Evolutionary conservation across 2,329 filamentous ascomycete genomes (phyloP).

Genomic region (Scytalidium sp.): DNA sequence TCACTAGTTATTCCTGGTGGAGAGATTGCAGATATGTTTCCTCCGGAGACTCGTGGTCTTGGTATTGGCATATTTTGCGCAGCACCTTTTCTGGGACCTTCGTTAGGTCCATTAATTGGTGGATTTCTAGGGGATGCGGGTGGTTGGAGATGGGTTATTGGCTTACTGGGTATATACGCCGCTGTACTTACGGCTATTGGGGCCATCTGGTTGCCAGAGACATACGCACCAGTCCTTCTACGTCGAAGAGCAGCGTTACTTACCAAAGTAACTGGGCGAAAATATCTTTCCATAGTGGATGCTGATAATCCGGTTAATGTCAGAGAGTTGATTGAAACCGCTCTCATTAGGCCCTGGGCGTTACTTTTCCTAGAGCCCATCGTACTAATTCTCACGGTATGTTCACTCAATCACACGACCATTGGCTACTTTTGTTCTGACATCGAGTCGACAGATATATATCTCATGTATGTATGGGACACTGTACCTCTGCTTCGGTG

Average conservation of each 20-base stretch:
- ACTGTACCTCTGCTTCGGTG: conserved; percentile 62
- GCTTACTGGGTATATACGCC: conserved; percentile 25
- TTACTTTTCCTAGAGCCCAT: conserved; percentile 59
- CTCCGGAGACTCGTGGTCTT: conserved; percentile 53
- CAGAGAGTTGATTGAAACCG: conserved; percentile 43
- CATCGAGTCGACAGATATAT: conserved; percentile 43
- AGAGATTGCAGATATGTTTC: conserved; percentile 45
- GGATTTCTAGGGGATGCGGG: conserved; percentile 55
- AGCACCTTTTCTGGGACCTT: conserved; percentile 41
- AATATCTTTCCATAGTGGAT: conserved; percentile 15
- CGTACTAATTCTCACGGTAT: conserved; percentile 50
- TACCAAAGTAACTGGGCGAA: conserved; percentile 42
- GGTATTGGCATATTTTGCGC: conserved; percentile 57
- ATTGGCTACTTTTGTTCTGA: background rate
- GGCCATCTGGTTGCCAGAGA: conserved; percentile 44
- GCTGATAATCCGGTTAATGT: conserved; percentile 47
- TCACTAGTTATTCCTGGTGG: conserved; percentile 24
- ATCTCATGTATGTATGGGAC: conserved; percentile 59
- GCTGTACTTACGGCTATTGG: background rate
- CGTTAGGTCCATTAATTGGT: conserved; percentile 57
- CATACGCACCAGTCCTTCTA: conserved; percentile 54
- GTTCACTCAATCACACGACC: background rate
- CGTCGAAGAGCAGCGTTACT: conserved; percentile 47
- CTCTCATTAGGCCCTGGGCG: conserved; percentile 56
- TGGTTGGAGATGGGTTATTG: conserved; percentile 55